phyloP scores from a whole-genome alignment of 1,139 yeast genomes.

The Pichia sp. region DNA sequence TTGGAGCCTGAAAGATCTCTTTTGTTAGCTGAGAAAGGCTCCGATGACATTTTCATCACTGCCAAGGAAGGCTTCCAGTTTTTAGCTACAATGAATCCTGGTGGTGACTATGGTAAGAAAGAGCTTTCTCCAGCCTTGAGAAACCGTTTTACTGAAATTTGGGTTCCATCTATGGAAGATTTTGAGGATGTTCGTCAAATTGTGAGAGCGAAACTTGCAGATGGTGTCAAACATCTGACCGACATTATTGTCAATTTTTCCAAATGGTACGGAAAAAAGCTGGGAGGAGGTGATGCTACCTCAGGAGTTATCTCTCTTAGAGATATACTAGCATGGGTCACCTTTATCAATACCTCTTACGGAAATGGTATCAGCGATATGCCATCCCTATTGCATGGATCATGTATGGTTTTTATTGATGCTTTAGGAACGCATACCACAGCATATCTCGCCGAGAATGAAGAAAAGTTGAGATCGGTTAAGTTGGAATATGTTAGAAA shows the following conservation, averaged over 20 bases:
- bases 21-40: conserved; percentile 84
- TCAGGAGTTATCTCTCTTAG: conserved; percentile 85
- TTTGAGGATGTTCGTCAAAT: conserved; percentile 75
- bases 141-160: conserved; percentile 94
- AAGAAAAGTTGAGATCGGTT: conserved; percentile 40
- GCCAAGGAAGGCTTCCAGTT: conserved; percentile 75
- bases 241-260: conserved; percentile 64
- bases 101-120: conserved; percentile 98
- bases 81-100: conserved; percentile 98
- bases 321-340: conserved; percentile 91
- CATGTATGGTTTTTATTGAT: conserved; percentile 91
- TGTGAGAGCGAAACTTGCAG: conserved; percentile 47
- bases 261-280: conserved; percentile 68
- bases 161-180: conserved; percentile 98
- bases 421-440: conserved; percentile 88
- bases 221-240: conserved; percentile 32
- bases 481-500: conserved; percentile 52
- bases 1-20: conserved; percentile 88
- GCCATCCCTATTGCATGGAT: conserved; percentile 71
- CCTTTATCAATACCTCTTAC: conserved; percentile 52
- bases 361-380: conserved; percentile 25
- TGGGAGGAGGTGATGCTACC: conserved; percentile 68
- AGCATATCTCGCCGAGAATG: conserved; percentile 70
- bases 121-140: conserved; percentile 96
- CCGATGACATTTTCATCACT: conserved; percentile 57